Base-by-base conservation (phyloP, 495 filamentous ascomycete species). In the Talaromyces thailandensis region DNA sequence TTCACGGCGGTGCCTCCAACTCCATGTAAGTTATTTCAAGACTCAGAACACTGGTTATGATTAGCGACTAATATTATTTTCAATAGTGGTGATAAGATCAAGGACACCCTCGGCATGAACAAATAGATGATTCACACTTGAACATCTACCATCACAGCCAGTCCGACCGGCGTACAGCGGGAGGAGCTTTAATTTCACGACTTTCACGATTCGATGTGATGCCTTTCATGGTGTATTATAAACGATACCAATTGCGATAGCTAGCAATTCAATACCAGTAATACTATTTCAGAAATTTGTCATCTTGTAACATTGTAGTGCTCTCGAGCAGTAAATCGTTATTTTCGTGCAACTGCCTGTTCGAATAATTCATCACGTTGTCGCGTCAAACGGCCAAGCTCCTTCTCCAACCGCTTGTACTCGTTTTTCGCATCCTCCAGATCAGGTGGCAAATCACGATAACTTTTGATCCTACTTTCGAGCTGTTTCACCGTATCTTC, bases 311-410 rank as follows among this genome's bases (percentile, higher is more conserved):
- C n/a, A n/a, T n/a, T n/a, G n/a, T n/a, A n/a, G n/a, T n/a, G n/a
- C n/a, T n/a, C n/a, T n/a, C n/a, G n/a, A 18, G 45, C 23, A 26
- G 50, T 24, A 24, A 26, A 14, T 37, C 16, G 21, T 60, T 45
- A 43, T 35, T 32, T 18, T 40, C 32, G 40, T 40, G 23, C 26
- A 62, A 45, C 18, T 16, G 43, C 21, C n/a, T 67, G 71, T 60
- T 90, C 91, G 70, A 93, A 90, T 65, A 91, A 79, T 28, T 70
- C 78, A 69, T 95, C 89, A 52, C 91, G 81, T 64, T 80, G 70
- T 64, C 71, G 74, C 50, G 75, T 85, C 51, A 90, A 71, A 21
- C 75, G 71, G 26, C 76, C 71, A 29, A 93, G 70, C 67, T 92
- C 86, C 12, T 68, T 71, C 56, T 88, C 81, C 62, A 90, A 67